These are phyloP conservation scores for Clitoria ternatea DNA, from an alignment of 306 rosid genomes.

Conservation along the genomic window DNA sequence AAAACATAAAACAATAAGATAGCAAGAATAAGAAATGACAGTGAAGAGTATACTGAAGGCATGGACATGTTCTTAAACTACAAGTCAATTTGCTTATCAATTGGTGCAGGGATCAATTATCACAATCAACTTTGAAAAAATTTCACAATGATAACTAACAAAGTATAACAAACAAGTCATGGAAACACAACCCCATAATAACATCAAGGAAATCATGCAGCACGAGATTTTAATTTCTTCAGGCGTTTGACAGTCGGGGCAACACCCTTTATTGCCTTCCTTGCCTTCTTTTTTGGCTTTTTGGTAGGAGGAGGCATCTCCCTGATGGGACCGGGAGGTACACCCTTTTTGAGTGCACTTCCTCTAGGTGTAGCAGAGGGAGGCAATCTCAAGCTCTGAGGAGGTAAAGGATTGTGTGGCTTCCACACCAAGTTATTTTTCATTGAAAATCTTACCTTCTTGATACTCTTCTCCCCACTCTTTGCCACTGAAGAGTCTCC, in stretches of 20 bases:
- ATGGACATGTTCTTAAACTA: background rate
- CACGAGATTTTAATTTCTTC: conserved; percentile 59
- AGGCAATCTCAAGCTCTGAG: conserved; percentile 84
- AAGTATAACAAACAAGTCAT: conserved; percentile 15
- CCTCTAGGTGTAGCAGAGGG: conserved; percentile 96
- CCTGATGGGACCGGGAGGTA: conserved; percentile 88
- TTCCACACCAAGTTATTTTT: conserved; percentile 93
- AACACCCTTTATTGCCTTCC: conserved; percentile 55
- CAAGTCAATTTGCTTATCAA: conserved; percentile 21
- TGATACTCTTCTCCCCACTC: conserved; percentile 69
- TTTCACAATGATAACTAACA: conserved; percentile 23
- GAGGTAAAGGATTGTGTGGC: conserved; percentile 90
- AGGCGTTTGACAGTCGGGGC: conserved; percentile 55
- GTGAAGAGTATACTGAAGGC: conserved; percentile 3
- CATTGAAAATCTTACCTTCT: conserved; percentile 90
- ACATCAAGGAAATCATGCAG: conserved; percentile 23
- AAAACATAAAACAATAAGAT: background rate
- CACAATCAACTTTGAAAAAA: conserved; percentile 27
- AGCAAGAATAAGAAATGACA: conserved; percentile 16
- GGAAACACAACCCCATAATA: conserved; percentile 25
- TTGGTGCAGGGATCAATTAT: conserved; percentile 33
- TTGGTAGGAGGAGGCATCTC: conserved; percentile 55
- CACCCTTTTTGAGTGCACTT: conserved; percentile 98
- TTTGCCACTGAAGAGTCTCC: conserved; percentile 36
- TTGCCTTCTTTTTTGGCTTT: conserved; percentile 61